Evolutionary conservation across 1,284 basidiomycete genomes (phyloP).

Genomic region (Naganishia liquefaciens): DNA sequence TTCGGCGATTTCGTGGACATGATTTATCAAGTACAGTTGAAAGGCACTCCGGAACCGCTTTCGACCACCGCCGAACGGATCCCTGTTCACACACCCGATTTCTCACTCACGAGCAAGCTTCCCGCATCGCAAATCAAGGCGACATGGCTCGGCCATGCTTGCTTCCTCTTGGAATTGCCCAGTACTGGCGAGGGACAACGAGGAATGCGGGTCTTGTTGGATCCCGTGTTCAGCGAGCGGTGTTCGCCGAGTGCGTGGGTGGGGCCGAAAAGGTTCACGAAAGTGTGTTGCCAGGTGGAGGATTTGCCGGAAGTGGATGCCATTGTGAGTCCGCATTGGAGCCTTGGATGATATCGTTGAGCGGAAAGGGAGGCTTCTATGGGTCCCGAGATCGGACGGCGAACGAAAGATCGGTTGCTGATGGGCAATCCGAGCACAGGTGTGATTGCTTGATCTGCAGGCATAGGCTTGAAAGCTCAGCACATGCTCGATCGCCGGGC

Average conservation of each 20-base stretch:
- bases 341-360: no score
- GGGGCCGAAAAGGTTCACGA: slow-evolving; percentile 64
- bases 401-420: no score
- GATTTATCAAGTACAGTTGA: slow-evolving; percentile 34
- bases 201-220: slow-evolving; percentile 68
- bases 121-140: slow-evolving; percentile 58
- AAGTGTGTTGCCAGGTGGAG: slow-evolving; percentile 63
- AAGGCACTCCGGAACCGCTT: slow-evolving; percentile 26
- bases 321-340: slow-evolving; percentile 59
- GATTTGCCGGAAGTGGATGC: slow-evolving; percentile 68
- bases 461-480: no score
- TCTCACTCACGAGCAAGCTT: slow-evolving; percentile 33
- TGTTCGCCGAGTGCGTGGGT: slow-evolving; percentile 62
- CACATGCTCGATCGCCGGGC: no score
- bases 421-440: no score
- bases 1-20: slow-evolving; percentile 34
- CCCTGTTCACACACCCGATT: slow-evolving; percentile 41
- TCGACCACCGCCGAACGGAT: slow-evolving; percentile 30
- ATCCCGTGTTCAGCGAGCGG: slow-evolving; percentile 67
- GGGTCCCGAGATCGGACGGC: no score
- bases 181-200: slow-evolving; percentile 52
- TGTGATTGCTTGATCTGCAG: no score
- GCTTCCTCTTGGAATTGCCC: slow-evolving; percentile 69
- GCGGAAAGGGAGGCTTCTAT: no score
- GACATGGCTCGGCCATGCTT: slow-evolving; percentile 73